Evolutionary conservation across 495 filamentous ascomycete species (phyloP).

Genomic region (Letharia lupina): DNA sequence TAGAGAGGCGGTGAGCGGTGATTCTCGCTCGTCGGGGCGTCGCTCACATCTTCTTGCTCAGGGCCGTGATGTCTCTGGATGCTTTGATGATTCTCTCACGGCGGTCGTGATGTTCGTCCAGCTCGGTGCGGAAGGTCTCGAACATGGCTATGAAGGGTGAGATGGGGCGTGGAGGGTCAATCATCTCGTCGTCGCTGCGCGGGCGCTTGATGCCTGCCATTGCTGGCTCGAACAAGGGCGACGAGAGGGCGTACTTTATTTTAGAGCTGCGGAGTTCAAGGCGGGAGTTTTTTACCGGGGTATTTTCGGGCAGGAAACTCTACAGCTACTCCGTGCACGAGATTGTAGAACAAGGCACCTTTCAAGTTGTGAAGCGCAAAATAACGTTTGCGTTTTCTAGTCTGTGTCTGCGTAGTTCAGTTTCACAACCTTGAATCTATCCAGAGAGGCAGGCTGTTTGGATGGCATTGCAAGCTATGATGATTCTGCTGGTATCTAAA

Average conservation of each 20-base stretch:
- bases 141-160: conserved; percentile 62
- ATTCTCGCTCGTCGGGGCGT: not conserved
- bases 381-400: too few species aligned
- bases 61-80: conserved; percentile 80
- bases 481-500: not conserved
- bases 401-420: too few species aligned
- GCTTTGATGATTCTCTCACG: conserved; percentile 83
- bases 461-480: not conserved
- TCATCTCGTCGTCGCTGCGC: conserved; percentile 26
- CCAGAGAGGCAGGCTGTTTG: not conserved
- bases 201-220: conserved; percentile 46
- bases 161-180: conserved; percentile 3
- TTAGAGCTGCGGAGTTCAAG: too few species aligned
- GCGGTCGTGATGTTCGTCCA: conserved; percentile 91
- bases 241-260: not conserved
- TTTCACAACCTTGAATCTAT: not conserved
- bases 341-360: too few species aligned
- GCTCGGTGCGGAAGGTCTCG: conserved; percentile 69
- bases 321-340: too few species aligned
- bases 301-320: too few species aligned
- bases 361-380: too few species aligned
- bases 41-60: conserved; percentile 91
- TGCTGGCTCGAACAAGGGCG: not conserved
- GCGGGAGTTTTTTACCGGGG: too few species aligned
- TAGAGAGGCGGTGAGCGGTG: conserved; percentile 30